Evolutionary conservation across 139 green algal species (phyloP).

Genomic region (Micromonas commoda): DNA sequence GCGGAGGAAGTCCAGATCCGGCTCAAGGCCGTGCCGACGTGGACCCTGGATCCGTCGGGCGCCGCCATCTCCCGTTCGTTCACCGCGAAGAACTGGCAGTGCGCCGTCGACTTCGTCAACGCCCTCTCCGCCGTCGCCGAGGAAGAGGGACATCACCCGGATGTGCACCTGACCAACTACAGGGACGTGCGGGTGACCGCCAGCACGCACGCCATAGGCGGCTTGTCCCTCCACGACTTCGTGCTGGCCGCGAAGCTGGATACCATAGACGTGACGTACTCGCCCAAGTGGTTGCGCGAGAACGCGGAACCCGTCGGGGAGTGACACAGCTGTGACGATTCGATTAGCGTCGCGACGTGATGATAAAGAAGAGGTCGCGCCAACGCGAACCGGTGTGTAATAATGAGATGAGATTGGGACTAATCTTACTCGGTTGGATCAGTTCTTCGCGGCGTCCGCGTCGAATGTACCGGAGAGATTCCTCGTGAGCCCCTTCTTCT

Average conservation of each 20-base stretch:
- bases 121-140: slow-evolving; percentile 58
- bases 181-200: slow-evolving; percentile 24
- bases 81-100: slow-evolving; percentile 29
- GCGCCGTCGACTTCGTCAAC: slow-evolving; percentile 61
- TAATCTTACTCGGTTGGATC: too few species aligned
- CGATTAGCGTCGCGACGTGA: background rate
- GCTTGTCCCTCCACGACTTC: slow-evolving; percentile 56
- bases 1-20: background rate
- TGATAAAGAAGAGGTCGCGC: too few species aligned
- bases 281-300: slow-evolving; percentile 55
- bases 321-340: background rate
- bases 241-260: slow-evolving; percentile 64
- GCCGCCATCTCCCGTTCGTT: slow-evolving; percentile 16
- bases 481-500: too few species aligned
- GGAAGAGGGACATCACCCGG: slow-evolving; percentile 63
- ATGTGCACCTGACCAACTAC: slow-evolving; percentile 65
- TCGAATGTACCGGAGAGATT: too few species aligned
- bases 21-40: slow-evolving; percentile 7
- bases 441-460: too few species aligned
- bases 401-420: too few species aligned
- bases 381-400: too few species aligned
- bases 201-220: slow-evolving; percentile 35
- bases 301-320: too few species aligned
- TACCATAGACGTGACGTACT: slow-evolving; percentile 46
- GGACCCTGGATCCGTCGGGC: background rate